Percentiles rank a stretch among this genome's conserved stretches.
These are phyloP conservation scores for Coffea eugenioides DNA, from an alignment of 257 asterid species.

Conservation along the genomic window DNA sequence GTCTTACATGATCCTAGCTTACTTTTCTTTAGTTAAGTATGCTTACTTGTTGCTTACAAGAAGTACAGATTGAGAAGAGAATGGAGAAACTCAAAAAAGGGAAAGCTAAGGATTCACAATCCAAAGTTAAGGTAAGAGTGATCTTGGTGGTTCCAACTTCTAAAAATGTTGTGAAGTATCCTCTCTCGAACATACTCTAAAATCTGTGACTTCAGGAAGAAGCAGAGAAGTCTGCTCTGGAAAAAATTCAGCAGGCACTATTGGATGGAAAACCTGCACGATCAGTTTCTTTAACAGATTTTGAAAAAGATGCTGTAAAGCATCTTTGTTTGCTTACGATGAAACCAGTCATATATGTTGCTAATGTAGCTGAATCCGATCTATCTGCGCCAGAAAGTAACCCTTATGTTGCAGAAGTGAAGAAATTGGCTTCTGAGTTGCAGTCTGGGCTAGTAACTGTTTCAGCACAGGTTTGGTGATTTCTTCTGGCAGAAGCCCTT, in stretches of 20 bases:
- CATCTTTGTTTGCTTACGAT: slow-evolving; percentile 95
- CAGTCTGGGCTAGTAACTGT: slow-evolving; percentile 82
- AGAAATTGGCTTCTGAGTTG: slow-evolving; percentile 67
- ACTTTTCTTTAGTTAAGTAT: not conserved
- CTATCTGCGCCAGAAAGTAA: slow-evolving; percentile 75
- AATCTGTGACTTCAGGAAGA: slow-evolving; percentile 65
- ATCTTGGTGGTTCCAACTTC: slow-evolving; percentile 15
- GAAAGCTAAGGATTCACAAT: slow-evolving; percentile 72
- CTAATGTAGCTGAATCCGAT: slow-evolving; percentile 96
- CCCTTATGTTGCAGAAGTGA: slow-evolving; percentile 74
- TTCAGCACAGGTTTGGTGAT: slow-evolving; percentile 89
- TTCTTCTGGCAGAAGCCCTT: slow-evolving; percentile 14
- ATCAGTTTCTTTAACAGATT: slow-evolving; percentile 72
- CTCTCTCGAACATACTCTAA: slow-evolving; percentile 9
- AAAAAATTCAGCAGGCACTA: slow-evolving; percentile 63
- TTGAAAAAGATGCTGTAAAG: slow-evolving; percentile 68
- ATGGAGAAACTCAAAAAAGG: slow-evolving; percentile 89
- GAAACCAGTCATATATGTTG: slow-evolving; percentile 94
- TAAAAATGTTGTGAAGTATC: slow-evolving; percentile 6
- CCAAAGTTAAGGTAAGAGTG: slow-evolving; percentile 69
- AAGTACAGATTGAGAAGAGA: slow-evolving; percentile 94
- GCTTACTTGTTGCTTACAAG: slow-evolving; percentile 32
- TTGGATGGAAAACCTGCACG: slow-evolving; percentile 97
- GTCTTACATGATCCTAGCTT: not conserved
- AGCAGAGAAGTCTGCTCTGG: slow-evolving; percentile 92